These are phyloP conservation scores for Mucor saturninus DNA, from an alignment of 371 early-diverging fungal genomes.

Conservation along the genomic window DNA sequence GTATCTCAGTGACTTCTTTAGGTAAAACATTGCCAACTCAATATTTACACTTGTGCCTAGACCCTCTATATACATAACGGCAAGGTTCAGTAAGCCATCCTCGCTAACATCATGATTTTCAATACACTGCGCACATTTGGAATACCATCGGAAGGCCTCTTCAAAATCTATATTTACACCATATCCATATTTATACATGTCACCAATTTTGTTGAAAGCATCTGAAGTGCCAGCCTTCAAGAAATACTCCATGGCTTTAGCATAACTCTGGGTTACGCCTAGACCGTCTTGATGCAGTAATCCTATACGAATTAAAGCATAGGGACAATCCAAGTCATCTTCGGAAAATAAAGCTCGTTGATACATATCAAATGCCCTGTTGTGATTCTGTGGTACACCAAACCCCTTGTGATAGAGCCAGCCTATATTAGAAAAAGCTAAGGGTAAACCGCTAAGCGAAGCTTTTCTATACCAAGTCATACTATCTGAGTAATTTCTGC, in stretches of 20 bases:
- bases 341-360: not conserved
- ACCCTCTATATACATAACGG: not conserved
- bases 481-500: not conserved
- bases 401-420: not conserved
- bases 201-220: not conserved
- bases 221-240: not conserved
- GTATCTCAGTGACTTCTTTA: no score
- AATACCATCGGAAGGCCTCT: not conserved
- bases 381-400: not conserved
- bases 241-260: not conserved
- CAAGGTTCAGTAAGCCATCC: not conserved
- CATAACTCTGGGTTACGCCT: not conserved
- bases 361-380: not conserved
- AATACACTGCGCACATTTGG: not conserved
- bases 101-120: not conserved
- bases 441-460: not conserved
- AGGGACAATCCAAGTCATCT: not conserved
- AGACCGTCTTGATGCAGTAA: not conserved
- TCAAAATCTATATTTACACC: not conserved
- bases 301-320: not conserved
- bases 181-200: conserved; percentile 1
- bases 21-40: not conserved
- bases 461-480: not conserved
- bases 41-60: not conserved
- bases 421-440: not conserved